Base-by-base conservation (phyloP, 352 stramenopile species). In the Pelagophyceae sp. region DNA sequence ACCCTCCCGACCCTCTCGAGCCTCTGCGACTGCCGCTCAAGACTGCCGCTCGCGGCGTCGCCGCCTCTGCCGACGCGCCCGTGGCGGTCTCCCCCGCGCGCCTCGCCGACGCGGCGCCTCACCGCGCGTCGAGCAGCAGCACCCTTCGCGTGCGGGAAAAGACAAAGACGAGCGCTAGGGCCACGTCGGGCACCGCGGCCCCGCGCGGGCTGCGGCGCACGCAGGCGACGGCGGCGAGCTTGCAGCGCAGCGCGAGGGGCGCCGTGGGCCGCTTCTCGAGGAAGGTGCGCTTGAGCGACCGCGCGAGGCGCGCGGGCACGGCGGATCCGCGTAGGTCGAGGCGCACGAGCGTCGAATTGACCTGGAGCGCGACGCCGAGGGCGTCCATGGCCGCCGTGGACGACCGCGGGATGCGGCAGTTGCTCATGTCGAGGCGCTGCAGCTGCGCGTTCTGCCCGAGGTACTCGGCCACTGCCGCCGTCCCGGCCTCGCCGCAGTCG, bases 181-280 rank as follows among this genome's bases (percentile, higher is more conserved):
- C 31, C 15, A 60, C 67, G 15, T 50, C 35, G 67, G 19, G 5
- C 35, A 50, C 1, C 3, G 17, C 1, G 38, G 1, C 17, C 35
- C 33, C 35, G 38, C 1, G 17, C 23, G 33, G 5, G 15, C 27
- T 1, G 11, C 38, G 33, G 45, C 23, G 45, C 2, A 74, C 35
- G 67, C 11, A 11, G 6, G 35, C 20, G 33, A 74, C 5, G n/a
- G 58, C 31, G 17, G 67, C 38, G 67, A 58, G 23, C 67, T 58
- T 58, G 33, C 25, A 50, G 2, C 1, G 15, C 1, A 58, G 67
- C 1, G 1, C 11, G 35, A 35, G 11, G 5, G 67, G 35, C 2
- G 2, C 23, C 35, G 67, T 74, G 2, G 67, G 33, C n/a, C 38
- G 67, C 38, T 74, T 74, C n/a, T 74, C 67, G 15, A 58, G 1